Evolutionary conservation across 1,284 basidiomycete species (phyloP).

Genomic region (Flammula alnicola): DNA sequence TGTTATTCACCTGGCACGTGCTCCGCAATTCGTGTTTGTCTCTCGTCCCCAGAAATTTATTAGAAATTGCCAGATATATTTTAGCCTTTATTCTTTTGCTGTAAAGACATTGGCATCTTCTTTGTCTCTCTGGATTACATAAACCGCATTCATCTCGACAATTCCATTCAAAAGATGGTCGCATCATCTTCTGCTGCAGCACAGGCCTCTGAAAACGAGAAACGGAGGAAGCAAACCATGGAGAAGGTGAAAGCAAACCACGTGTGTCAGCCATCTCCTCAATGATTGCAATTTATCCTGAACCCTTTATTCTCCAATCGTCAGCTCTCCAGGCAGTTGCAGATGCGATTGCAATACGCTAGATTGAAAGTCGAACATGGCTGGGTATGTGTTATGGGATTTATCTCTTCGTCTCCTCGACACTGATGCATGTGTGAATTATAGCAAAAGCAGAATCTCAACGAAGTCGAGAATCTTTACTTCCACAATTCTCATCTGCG

Average conservation of each 20-base stretch:
- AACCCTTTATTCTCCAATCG: constrained; percentile 9
- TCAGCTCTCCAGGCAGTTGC: constrained; percentile 74
- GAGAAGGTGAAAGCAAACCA: constrained; percentile 68
- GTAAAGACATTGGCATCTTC: not conserved
- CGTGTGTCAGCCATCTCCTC: constrained; percentile 43
- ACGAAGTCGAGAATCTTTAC: constrained; percentile 80
- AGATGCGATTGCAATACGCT: constrained; percentile 76
- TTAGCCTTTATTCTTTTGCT: not conserved
- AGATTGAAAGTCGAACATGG: constrained; percentile 79
- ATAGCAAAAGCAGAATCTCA: constrained; percentile 74
- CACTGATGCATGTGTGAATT: constrained; percentile 14
- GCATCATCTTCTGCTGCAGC: constrained; percentile 21
- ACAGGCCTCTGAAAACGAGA: constrained; percentile 26
- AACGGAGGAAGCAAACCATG: constrained; percentile 50
- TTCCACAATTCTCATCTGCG: constrained; percentile 65
- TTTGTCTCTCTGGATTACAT: not conserved
- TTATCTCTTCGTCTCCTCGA: constrained; percentile 5
- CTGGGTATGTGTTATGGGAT: constrained; percentile 57
- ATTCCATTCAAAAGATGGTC: constrained; percentile 29
- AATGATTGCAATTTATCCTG: not conserved
- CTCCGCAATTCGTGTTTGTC: no score
- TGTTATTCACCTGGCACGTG: no score
- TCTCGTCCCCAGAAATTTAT: no score
- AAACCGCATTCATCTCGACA: no score
- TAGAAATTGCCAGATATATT: no score